Evolutionary conservation across 2,329 filamentous ascomycete genomes (phyloP), one percentile per base, ranked within the genome.

Genomic region (Apiospora aurea): DNA sequence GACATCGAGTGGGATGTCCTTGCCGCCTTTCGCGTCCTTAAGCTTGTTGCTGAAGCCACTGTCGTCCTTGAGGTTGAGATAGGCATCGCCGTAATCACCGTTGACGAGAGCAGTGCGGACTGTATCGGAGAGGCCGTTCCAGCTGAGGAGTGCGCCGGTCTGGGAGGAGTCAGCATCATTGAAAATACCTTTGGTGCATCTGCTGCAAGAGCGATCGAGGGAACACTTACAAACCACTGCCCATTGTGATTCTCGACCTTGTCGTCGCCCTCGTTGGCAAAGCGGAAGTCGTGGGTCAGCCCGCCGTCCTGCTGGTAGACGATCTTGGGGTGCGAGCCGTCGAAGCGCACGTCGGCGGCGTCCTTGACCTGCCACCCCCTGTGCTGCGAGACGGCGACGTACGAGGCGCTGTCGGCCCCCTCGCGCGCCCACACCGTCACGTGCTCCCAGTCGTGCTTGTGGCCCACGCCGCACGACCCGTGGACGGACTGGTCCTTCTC

Each of bases 371-470:
- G 70, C 69, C 77, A 80, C 41, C 74, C 74, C 53, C 78, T 79
- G 69, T 81, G 79, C 53, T 74, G 72, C 26, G 79, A 80, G 1
- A 73, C 76, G 3, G 77, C 72, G 2, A 80, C 79, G 29, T 73
- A 77, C 61, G 76, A 75, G 61, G 77, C 74, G 72, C n/a, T 29
- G 57, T 71, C 72, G 57, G 75, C 77, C 14, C 44, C 44, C 69
- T 76, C 70, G 70, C 78, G 72, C 26, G 75, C 76, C 71, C 77
- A 81, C 51, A 81, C 78, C 11, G 75, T 75, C 53, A 81, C 76
- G 74, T 80, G 78, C 72, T 81, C 80, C 80, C 80, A 81, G 73
- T 81, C 80, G 71, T 85, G 81, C 6, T 77, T 79, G 76, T 85
- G 83, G 21, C 81, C 81, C 71, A 79, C 71, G 29, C 74, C 69